Base-by-base conservation (phyloP, 2,329 filamentous ascomycete species). In the Penicillium sp. region DNA sequence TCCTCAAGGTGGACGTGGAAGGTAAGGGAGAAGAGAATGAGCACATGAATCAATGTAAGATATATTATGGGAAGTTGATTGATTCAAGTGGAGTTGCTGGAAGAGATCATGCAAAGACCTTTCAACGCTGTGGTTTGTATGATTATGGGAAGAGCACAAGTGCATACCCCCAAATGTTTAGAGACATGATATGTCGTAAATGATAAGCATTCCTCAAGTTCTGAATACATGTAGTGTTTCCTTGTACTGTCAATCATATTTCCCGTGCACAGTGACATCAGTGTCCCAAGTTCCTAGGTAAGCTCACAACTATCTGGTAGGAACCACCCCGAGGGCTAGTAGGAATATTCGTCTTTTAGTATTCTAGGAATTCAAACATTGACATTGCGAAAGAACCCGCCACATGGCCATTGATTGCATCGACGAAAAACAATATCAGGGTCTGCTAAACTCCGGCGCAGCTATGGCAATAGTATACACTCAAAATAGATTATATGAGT, bases 1-100 rank as follows among this genome's bases (percentile, higher is more conserved):
- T 23, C 36, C 43, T 14, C 51, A 51, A 30, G 56, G 51, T 23
- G 59, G 58, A 9, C 57, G 54, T 3, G 50, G 50, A n/a, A 60
- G 60, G 58, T 51, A 55, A 23, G 23, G 23, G 23, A 23, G 23
- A 41, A 60, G 23, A 53, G 36, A n/a, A 16, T n/a, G 18, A 27
- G n/a, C 27, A 19, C 46, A 40, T 26, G 41, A 30, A n/a, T 29
- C 16, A 4, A 50, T 56, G 51, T 61, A 61, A 4, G 39, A 53
- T 29, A 11, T 14, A 49, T 34, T 18, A 14, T 13, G 18, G 41
- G 26, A 16, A 49, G 13, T 8, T 2, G 9, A 13, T 26, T 9
- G 18, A 18, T 13, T 40, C 35, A 23, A 51, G 9, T 34, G 11
- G 43, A 47, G 29, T 32, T n/a, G 5, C 10, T 18, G 27, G 19